Evolutionary conservation across 169 alveolate genomes (phyloP).

Genomic region (Babesia divergens): DNA sequence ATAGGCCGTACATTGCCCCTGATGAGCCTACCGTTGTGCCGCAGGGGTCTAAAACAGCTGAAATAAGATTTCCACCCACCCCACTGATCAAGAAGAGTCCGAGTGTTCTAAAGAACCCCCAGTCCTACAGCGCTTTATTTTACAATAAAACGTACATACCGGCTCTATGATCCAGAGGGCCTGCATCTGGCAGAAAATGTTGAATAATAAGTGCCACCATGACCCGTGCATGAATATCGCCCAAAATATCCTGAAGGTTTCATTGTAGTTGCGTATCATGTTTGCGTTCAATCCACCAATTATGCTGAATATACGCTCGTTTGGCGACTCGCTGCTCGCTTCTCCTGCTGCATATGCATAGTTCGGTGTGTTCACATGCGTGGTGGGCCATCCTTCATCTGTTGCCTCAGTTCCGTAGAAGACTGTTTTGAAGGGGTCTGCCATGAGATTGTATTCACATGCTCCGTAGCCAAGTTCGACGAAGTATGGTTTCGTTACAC

Average conservation of each 20-base stretch:
- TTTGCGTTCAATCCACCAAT: conserved; percentile 78
- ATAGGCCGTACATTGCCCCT: conserved; percentile 85
- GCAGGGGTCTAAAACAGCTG: conserved; percentile 85
- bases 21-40: conserved; percentile 86
- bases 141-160: conserved; percentile 14
- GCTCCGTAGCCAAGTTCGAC: conserved; percentile 80
- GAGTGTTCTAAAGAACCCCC: conserved; percentile 84
- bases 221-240: conserved; percentile 83
- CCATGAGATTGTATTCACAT: conserved; percentile 74
- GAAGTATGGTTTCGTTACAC: conserved; percentile 45
- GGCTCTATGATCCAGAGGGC: conserved; percentile 86
- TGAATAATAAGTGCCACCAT: conserved; percentile 77
- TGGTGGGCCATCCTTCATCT: conserved; percentile 78
- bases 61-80: conserved; percentile 77
- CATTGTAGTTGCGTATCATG: conserved; percentile 78
- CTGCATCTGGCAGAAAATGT: conserved; percentile 80
- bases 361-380: conserved; percentile 58
- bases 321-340: conserved; percentile 68
- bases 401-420: conserved; percentile 67
- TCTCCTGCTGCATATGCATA: conserved; percentile 43
- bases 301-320: conserved; percentile 53
- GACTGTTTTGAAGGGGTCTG: conserved; percentile 58
- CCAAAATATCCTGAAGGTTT: conserved; percentile 81
- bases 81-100: conserved; percentile 75
- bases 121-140: conserved; percentile 54